Percentiles rank a stretch among this genome's conserved stretches.
phyloP scores from a whole-genome alignment of 2,329 filamentous ascomycete species.

The Pezicula radicicola region DNA sequence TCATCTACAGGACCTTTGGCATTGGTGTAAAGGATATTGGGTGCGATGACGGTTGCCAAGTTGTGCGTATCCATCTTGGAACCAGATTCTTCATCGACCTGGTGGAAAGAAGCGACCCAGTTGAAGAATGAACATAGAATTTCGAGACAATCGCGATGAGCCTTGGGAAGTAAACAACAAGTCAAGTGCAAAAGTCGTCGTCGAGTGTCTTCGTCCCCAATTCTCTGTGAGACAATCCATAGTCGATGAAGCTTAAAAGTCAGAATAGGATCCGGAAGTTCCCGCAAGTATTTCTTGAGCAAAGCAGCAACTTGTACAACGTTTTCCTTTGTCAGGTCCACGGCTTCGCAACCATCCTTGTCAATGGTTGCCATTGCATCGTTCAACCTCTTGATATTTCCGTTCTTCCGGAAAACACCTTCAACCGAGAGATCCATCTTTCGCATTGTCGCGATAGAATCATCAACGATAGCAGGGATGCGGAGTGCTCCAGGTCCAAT shows the following conservation, averaged over 20 bases:
- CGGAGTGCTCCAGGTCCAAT: conserved; percentile 88
- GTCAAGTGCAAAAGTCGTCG: conserved; percentile 85
- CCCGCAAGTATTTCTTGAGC: conserved; percentile 90
- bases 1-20: conserved; percentile 72
- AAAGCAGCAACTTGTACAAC: conserved; percentile 93
- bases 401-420: conserved; percentile 98
- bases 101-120: conserved; percentile 96
- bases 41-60: conserved; percentile 93
- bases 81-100: conserved; percentile 93
- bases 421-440: conserved; percentile 99
- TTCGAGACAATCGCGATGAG: conserved; percentile 90
- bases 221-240: conserved; percentile 87
- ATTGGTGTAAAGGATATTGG: conserved; percentile 82
- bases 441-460: conserved; percentile 89
- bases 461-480: conserved; percentile 92
- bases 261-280: conserved; percentile 90
- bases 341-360: conserved; percentile 75
- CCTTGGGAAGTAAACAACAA: conserved; percentile 89
- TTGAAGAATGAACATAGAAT: conserved; percentile 95
- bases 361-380: conserved; percentile 87
- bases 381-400: conserved; percentile 91
- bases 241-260: conserved; percentile 92
- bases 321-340: conserved; percentile 83
- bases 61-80: conserved; percentile 99
- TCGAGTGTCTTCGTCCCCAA: conserved; percentile 76